Evolutionary conservation across 2,329 filamentous ascomycete species (phyloP).

Genomic region (Exserohilum rostratum): DNA sequence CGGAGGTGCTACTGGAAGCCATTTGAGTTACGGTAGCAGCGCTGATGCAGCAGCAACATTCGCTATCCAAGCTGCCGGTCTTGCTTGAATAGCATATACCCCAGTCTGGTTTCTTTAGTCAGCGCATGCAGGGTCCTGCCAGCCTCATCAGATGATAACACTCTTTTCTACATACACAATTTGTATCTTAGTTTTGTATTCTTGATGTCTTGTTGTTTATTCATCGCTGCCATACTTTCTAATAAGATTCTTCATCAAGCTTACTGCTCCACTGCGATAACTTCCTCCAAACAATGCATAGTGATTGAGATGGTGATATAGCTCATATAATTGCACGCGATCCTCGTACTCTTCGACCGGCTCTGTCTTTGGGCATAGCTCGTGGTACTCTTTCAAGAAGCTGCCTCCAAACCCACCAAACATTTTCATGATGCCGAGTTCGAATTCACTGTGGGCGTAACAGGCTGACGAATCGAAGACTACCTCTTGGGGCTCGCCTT

Average conservation of each 20-base stretch:
- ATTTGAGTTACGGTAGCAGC: conserved; percentile 38
- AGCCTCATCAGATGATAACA: too few relatives aligned
- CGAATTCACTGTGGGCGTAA: conserved; percentile 88
- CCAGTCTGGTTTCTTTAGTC: too few relatives aligned
- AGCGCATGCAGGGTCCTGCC: too few relatives aligned
- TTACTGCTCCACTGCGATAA: conserved; percentile 76
- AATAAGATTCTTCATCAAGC: conserved; percentile 77
- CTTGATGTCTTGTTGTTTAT: too few relatives aligned
- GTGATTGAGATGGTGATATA: conserved; percentile 93
- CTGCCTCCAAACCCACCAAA: conserved; percentile 80
- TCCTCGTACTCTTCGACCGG: conserved; percentile 86
- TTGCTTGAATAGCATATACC: conserved; percentile 15
- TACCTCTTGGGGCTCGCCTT: conserved; percentile 74
- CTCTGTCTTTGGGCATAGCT: conserved; percentile 77
- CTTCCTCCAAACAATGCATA: conserved; percentile 81
- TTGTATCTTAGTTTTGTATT: not conserved
- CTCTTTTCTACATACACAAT: conserved; percentile 14
- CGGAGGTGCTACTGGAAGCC: conserved; percentile 33
- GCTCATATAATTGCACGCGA: conserved; percentile 77
- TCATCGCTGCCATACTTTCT: conserved; percentile 66
- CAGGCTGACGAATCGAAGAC: conserved; percentile 82
- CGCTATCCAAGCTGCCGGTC: conserved; percentile 32
- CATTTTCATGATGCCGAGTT: conserved; percentile 94
- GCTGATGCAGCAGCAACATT: conserved; percentile 36
- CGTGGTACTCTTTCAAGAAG: conserved; percentile 81